Base-by-base conservation (phyloP, 352 stramenopile genomes). In the Pilasporangium apinafurcum region DNA sequence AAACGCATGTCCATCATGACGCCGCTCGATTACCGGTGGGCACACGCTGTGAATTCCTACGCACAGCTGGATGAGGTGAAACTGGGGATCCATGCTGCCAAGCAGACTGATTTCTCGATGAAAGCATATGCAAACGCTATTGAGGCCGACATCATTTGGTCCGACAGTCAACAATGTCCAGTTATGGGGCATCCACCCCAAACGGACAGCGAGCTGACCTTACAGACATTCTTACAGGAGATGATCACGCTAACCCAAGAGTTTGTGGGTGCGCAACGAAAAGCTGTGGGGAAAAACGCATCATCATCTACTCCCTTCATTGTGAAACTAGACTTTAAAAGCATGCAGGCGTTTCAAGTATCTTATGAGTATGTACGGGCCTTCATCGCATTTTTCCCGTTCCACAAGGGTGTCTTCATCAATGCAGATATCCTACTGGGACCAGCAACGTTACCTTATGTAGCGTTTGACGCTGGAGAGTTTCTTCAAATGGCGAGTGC, bases 261-360 rank as follows among this genome's bases (percentile, higher is more conserved):
- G 4, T 48, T 61, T 26, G 37, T 53, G 39, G 47, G 25, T n/a
- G 8, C 2, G 37, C 12, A 27, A n/a, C 37, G 24, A 14, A 7
- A 7, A 4, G 16, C 34, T 17, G 0, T 8, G 2, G n/a, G 16
- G 22, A 20, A 41, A 4, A 17, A 14, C 1, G 3, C 18, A 7
- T 1, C 20, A 1, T 20, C 8, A 12, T 25, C 6, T 26, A 12
- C 21, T 36, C 68, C 69, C 16, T 46, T 85, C 29, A 83, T 88
- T 37, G 75, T 88, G 18, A 88, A 88, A 39, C 48, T 72, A 17
- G 75, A 88, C 36, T 88, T 86, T 48, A 88, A 88, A 52, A 84
- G 67, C 49, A 60, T 60, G 31, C 52, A 42, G 10, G 72, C 69
- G 9, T 84, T 86, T 42, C 37, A 57, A 12, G 52, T 46, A 18